Conservation (phyloP, 768 basidiomycete species). For the Termitomyces sp. region DNA sequence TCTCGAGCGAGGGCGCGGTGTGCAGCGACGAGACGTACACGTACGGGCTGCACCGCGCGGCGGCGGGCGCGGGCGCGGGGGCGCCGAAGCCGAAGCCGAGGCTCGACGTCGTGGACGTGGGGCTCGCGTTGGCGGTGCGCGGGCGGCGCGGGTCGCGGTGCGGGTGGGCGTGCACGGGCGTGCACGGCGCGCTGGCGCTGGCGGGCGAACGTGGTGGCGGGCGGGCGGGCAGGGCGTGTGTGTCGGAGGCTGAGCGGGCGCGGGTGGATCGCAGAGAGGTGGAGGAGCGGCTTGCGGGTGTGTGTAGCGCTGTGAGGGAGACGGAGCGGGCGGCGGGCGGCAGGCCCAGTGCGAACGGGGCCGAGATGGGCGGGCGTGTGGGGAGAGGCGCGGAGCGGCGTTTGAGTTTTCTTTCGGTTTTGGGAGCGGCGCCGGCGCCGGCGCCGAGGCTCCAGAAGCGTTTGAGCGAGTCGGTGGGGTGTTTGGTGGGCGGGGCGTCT, state of each 20-base stretch:
- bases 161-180: too few relatives aligned
- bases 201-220: too few relatives aligned
- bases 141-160: too few relatives aligned
- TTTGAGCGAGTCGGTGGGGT: conserved; percentile 21
- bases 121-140: not conserved
- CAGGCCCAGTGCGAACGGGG: conserved; percentile 39
- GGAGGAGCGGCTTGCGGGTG: conserved; percentile 6
- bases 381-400: conserved; percentile 7
- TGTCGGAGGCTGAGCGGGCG: too few relatives aligned
- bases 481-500: conserved; percentile 10
- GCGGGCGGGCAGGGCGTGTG: too few relatives aligned
- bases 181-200: too few relatives aligned
- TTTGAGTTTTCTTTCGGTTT: conserved; percentile 3
- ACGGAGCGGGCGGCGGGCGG: conserved; percentile 11
- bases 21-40: conserved; percentile 20
- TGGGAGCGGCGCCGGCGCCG: not conserved
- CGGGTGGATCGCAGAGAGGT: conserved; percentile 13
- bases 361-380: conserved; percentile 34
- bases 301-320: conserved; percentile 1
- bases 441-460: conserved; percentile 26
- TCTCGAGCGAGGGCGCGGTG: conserved; percentile 38
- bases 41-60: too few relatives aligned
- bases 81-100: too few relatives aligned
- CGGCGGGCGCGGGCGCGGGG: too few relatives aligned
- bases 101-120: too few relatives aligned